These are phyloP conservation scores for Calonectria honghensis DNA, from an alignment of 2,329 filamentous ascomycete species.

Conservation along the genomic window DNA sequence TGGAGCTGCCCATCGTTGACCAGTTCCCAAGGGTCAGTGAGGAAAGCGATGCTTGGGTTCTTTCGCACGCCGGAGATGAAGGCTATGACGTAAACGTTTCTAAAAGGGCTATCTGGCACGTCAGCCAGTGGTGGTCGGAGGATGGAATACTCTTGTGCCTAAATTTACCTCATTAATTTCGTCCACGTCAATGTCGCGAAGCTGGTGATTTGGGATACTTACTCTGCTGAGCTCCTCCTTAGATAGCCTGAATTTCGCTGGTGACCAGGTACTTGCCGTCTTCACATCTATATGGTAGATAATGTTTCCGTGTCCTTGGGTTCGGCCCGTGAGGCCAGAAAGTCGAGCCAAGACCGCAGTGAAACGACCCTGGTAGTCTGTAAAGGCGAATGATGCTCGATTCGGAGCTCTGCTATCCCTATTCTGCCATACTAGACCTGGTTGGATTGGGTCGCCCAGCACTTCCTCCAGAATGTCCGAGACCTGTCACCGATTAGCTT, in stretches of 20 bases:
- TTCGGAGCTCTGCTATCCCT: background rate
- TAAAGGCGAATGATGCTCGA: background rate
- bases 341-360: slow-evolving; percentile 3
- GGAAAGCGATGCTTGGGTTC: slow-evolving; percentile 10
- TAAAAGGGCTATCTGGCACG: background rate
- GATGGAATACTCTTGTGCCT: slow-evolving; percentile 5
- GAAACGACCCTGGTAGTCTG: slow-evolving; percentile 7
- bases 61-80: slow-evolving; percentile 1
- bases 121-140: background rate
- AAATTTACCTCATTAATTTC: background rate
- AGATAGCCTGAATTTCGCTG: background rate
- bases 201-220: background rate
- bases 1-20: background rate
- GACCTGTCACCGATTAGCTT: background rate
- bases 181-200: too few relatives aligned
- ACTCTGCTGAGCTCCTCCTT: background rate
- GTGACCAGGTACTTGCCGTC: background rate
- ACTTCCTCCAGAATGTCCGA: slow-evolving; percentile 28
- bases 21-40: slow-evolving; percentile 7
- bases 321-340: background rate
- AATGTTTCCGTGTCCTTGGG: slow-evolving; percentile 1
- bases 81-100: background rate
- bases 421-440: slow-evolving; percentile 16
- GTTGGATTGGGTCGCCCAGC: slow-evolving; percentile 28
- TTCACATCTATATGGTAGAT: slow-evolving; percentile 21